Percentiles rank a stretch among this genome's conserved stretches.
phyloP scores from a whole-genome alignment of 2,329 filamentous ascomycete genomes.

The Neonectria hederae region DNA sequence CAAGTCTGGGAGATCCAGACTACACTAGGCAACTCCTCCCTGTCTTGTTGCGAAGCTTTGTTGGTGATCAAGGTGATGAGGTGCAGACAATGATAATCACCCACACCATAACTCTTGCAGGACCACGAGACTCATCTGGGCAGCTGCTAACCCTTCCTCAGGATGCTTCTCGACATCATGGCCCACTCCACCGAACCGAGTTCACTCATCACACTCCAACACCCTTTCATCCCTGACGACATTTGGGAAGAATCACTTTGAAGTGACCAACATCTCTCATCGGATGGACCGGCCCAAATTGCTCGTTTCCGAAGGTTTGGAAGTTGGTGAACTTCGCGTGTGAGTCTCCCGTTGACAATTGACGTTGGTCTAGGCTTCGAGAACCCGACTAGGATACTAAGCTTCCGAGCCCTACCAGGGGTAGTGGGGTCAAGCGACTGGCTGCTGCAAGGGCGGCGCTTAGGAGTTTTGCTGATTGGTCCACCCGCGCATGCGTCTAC shows the following conservation, averaged over 20 bases:
- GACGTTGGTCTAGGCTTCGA: constrained; percentile 29
- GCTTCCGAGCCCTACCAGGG: constrained; percentile 33
- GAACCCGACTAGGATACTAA: constrained; percentile 25
- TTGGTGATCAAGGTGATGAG: constrained; percentile 35
- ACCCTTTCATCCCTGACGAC: background rate
- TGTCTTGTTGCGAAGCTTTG: constrained; percentile 22
- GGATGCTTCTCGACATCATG: constrained; percentile 13
- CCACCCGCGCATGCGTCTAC: constrained; percentile 24
- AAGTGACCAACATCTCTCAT: background rate
- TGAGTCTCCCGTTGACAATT: constrained; percentile 20
- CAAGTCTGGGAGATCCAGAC: background rate
- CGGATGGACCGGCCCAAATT: background rate
- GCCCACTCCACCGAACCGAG: constrained; percentile 24
- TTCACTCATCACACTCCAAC: background rate
- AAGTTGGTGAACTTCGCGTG: constrained; percentile 18
- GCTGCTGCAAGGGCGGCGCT: constrained; percentile 44
- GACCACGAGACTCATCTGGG: constrained; percentile 18
- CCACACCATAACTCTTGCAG: constrained; percentile 33
- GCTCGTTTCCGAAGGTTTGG: background rate
- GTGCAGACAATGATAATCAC: constrained; percentile 31
- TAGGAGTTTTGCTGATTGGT: constrained; percentile 43
- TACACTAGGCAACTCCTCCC: background rate
- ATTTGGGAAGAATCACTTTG: background rate
- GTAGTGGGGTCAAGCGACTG: constrained; percentile 40
- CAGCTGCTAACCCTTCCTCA: constrained; percentile 15